phyloP scores from a whole-genome alignment of 345 rosid genomes.

The Adansonia digitata region DNA sequence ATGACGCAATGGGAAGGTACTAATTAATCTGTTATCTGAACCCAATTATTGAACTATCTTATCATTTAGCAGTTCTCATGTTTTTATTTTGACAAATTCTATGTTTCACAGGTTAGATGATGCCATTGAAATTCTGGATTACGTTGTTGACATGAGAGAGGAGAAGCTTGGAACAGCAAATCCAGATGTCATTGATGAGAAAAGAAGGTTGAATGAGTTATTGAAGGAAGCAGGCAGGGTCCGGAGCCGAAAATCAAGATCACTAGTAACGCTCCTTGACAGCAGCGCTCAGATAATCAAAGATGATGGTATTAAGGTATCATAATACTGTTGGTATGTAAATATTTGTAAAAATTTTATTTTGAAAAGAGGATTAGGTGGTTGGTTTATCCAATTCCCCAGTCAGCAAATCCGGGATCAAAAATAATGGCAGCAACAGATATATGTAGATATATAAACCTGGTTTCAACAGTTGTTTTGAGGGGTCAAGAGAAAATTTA shows the following conservation, averaged over 20 bases:
- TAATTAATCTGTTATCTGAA: not conserved
- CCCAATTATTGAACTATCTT: not conserved
- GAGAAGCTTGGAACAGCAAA: constrained; percentile 96
- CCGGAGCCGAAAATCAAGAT: constrained; percentile 62
- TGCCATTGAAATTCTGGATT: constrained; percentile 83
- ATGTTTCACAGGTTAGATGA: constrained; percentile 58
- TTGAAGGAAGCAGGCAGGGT: constrained; percentile 88
- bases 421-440: not conserved
- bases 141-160: constrained; percentile 84
- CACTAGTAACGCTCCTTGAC: constrained; percentile 68
- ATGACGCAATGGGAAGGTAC: constrained; percentile 99
- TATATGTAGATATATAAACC: not conserved
- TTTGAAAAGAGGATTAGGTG: constrained; percentile 18
- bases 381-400: constrained; percentile 7
- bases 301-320: constrained; percentile 29
- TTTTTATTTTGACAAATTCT: not conserved
- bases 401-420: not conserved
- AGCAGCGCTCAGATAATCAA: constrained; percentile 28
- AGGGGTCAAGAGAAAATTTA: not conserved
- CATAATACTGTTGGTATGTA: constrained; percentile 21
- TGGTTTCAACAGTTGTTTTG: constrained; percentile 4
- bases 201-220: constrained; percentile 60
- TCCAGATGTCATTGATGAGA: constrained; percentile 86
- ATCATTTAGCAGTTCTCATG: not conserved
- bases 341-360: constrained; percentile 12